These are phyloP conservation scores for Arthrobotrys entomopaga DNA, from an alignment of 2,329 filamentous ascomycete genomes.

Conservation along the genomic window DNA sequence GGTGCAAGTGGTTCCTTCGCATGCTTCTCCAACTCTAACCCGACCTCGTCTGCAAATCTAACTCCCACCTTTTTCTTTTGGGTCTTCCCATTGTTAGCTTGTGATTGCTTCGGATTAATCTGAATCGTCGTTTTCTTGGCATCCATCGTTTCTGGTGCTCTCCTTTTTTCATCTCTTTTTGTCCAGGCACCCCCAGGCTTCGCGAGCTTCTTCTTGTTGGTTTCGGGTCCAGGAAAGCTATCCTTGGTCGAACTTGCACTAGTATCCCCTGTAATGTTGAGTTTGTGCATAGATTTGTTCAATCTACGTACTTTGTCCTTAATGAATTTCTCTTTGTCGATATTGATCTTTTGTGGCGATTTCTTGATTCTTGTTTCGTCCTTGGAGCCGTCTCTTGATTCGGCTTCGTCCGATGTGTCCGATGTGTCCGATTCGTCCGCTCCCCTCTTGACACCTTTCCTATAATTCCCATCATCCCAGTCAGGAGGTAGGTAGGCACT, in stretches of 20 bases:
- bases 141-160: neutral
- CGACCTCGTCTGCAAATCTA: neutral
- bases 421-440: neutral
- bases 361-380: no score
- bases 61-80: neutral
- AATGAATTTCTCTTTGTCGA: conserved; percentile 8
- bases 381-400: no score
- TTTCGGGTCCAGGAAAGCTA: no score
- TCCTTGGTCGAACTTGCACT: no score
- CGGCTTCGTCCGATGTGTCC: no score
- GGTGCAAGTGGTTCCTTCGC: no score
- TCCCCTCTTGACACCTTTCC: neutral
- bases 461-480: neutral
- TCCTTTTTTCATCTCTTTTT: neutral
- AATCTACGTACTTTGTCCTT: conserved; percentile 1
- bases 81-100: neutral
- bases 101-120: neutral
- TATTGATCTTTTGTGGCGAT: neutral
- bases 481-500: neutral
- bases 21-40: neutral
- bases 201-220: no score
- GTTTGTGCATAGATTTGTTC: conserved; percentile 6
- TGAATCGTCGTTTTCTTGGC: neutral
- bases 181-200: neutral
- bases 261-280: neutral